phyloP scores from a whole-genome alignment of 2,329 filamentous ascomycete genomes.

The Pseudogymnoascus sp. region DNA sequence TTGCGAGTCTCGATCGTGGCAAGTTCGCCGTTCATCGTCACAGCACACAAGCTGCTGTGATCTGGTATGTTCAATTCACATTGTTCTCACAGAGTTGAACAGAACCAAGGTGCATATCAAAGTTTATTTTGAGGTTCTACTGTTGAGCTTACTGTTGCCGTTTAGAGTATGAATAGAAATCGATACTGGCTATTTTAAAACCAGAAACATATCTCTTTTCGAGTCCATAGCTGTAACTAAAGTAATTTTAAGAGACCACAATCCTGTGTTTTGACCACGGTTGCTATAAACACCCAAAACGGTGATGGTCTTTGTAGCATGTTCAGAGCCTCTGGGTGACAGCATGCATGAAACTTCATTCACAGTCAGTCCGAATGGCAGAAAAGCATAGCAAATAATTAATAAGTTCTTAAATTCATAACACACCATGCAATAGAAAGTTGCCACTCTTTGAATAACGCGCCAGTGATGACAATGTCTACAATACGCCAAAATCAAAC shows the following conservation, averaged over 20 bases:
- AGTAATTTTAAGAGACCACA: neutral
- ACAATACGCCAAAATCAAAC: conserved; percentile 2
- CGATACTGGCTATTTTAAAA: neutral
- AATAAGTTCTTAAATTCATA: neutral
- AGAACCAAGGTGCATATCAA: neutral
- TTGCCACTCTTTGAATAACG: neutral
- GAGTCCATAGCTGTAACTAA: neutral
- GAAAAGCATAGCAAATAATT: neutral
- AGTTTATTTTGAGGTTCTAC: neutral
- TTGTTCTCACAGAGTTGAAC: neutral
- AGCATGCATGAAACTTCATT: neutral
- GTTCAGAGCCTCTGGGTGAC: neutral
- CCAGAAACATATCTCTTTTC: neutral
- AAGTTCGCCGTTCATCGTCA: neutral
- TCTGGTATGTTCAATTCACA: neutral
- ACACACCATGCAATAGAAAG: neutral
- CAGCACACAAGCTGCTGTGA: neutral
- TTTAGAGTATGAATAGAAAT: neutral
- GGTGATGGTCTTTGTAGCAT: neutral
- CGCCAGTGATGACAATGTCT: conserved; percentile 5
- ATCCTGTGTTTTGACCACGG: neutral
- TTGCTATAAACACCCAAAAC: neutral
- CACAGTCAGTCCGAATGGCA: neutral
- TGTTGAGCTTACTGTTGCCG: neutral
- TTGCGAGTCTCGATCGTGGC: neutral